Conservation (phyloP, 176 grass and related monocot genomes). For the Aegilops tauschii region DNA sequence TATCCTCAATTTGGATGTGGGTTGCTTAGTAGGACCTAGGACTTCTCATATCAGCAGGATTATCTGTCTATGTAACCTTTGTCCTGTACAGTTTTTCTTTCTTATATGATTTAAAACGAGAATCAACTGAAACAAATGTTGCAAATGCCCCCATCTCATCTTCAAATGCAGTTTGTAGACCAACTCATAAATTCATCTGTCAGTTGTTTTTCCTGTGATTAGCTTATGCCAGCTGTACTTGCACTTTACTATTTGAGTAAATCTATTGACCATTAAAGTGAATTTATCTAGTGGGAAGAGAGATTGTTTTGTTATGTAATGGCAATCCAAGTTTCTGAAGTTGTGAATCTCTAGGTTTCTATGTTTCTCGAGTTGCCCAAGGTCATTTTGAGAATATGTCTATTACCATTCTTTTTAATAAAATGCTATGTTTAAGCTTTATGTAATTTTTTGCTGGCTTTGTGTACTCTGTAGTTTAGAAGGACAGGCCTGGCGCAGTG, state of each 20-base stretch:
- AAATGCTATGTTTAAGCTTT: background rate
- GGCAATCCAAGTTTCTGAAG: background rate
- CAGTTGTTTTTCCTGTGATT: background rate
- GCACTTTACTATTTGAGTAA: conserved; percentile 6
- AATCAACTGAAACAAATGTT: background rate
- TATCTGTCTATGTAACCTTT: background rate
- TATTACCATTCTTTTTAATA: background rate
- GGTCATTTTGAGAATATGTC: background rate
- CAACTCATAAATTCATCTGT: background rate
- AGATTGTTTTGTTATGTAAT: background rate
- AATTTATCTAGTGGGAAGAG: background rate
- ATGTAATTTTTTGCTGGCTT: background rate
- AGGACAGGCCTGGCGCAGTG: too few species aligned
- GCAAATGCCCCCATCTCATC: background rate
- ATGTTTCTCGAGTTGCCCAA: conserved; percentile 1
- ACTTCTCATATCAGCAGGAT: conserved; percentile 10
- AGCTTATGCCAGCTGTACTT: conserved; percentile 3
- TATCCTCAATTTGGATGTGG: background rate
- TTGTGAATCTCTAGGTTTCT: background rate
- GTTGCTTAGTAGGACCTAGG: background rate
- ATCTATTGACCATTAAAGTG: background rate
- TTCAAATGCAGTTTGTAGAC: background rate
- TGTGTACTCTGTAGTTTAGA: background rate
- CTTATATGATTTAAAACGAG: background rate
- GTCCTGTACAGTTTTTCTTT: background rate